These are phyloP conservation scores for Fagus sylvatica DNA, from an alignment of 306 rosid genomes.

Conservation along the genomic window DNA sequence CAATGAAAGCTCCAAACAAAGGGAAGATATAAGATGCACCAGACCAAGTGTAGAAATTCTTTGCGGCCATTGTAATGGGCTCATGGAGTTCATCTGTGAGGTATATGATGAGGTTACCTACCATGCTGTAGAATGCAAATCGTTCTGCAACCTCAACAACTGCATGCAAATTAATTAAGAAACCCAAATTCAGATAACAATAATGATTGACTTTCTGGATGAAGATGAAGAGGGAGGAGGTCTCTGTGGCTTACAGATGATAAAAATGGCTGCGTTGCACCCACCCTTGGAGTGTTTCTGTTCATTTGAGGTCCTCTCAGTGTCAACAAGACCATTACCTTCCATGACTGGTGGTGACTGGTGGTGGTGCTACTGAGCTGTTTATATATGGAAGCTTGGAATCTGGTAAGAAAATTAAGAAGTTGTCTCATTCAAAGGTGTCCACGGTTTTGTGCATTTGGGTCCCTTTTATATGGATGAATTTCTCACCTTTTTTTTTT, in stretches of 20 bases:
- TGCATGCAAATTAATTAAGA: constrained; percentile 6
- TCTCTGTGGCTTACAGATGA: constrained; percentile 48
- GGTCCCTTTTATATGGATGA: too few species aligned
- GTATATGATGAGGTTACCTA: constrained; percentile 45
- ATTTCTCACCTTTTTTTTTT: too few species aligned
- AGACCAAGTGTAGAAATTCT: constrained; percentile 46
- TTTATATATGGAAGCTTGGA: too few species aligned
- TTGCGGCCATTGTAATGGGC: constrained; percentile 29
- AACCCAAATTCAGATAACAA: not conserved
- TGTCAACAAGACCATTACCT: too few species aligned
- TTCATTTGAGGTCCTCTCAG: too few species aligned
- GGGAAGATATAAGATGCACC: constrained; percentile 50
- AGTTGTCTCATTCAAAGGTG: too few species aligned
- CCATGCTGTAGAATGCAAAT: constrained; percentile 41
- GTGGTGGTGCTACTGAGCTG: too few species aligned
- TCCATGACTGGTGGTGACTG: too few species aligned
- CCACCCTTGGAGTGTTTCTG: constrained; percentile 33
- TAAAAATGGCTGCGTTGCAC: constrained; percentile 56
- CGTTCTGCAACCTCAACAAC: constrained; percentile 55
- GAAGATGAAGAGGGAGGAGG: not conserved
- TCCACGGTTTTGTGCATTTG: too few species aligned
- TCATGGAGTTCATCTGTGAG: constrained; percentile 33
- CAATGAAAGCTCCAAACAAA: constrained; percentile 42
- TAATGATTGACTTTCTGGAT: too few species aligned
- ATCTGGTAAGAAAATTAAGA: too few species aligned